These are phyloP conservation scores for Polygonum aviculare DNA, from an alignment of 148 eudicot species.

Conservation along the genomic window DNA sequence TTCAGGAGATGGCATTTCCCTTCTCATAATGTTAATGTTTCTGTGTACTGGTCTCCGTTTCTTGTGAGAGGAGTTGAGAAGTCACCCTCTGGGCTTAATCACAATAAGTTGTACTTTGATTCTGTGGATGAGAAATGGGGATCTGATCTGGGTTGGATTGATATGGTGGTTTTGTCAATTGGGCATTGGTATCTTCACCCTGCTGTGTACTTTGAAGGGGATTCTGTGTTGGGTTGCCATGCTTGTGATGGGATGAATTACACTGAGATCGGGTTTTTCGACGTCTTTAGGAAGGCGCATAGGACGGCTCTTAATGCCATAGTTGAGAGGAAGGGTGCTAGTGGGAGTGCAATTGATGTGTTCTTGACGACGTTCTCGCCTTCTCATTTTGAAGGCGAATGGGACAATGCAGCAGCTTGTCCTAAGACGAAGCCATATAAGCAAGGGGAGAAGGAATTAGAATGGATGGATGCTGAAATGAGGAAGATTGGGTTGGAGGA, in stretches of 20 bases:
- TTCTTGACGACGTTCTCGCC: slow-evolving; percentile 78
- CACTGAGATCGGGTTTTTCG: slow-evolving; percentile 61
- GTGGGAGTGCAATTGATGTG: slow-evolving; percentile 26
- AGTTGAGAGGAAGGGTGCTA: slow-evolving; percentile 26
- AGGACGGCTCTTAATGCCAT: slow-evolving; percentile 53
- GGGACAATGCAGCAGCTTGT: slow-evolving; percentile 88
- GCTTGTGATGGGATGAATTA: slow-evolving; percentile 26
- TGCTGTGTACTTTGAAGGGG: slow-evolving; percentile 53
- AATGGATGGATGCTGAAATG: slow-evolving; percentile 69
- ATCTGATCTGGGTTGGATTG: slow-evolving; percentile 48
- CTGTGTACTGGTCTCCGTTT: slow-evolving; percentile 88
- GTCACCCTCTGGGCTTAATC: slow-evolving; percentile 17
- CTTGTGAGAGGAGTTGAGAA: slow-evolving; percentile 72
- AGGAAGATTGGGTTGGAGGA: slow-evolving; percentile 44
- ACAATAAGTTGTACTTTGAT: slow-evolving; percentile 54
- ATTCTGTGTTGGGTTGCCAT: slow-evolving; percentile 61
- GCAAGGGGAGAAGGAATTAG: slow-evolving; percentile 42
- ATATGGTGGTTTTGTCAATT: slow-evolving; percentile 63
- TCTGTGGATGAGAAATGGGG: slow-evolving; percentile 70
- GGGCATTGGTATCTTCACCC: slow-evolving; percentile 96
- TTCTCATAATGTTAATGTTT: slow-evolving; percentile 50
- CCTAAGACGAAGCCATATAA: slow-evolving; percentile 56
- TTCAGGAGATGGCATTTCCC: slow-evolving; percentile 66
- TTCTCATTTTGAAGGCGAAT: slow-evolving; percentile 84
- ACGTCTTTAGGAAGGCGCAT: slow-evolving; percentile 57